A percentile compares a stretch with the other conserved stretches of the same genome.
Evolutionary conservation across 345 rosid species (phyloP).

Genomic region (Combretum micranthum): DNA sequence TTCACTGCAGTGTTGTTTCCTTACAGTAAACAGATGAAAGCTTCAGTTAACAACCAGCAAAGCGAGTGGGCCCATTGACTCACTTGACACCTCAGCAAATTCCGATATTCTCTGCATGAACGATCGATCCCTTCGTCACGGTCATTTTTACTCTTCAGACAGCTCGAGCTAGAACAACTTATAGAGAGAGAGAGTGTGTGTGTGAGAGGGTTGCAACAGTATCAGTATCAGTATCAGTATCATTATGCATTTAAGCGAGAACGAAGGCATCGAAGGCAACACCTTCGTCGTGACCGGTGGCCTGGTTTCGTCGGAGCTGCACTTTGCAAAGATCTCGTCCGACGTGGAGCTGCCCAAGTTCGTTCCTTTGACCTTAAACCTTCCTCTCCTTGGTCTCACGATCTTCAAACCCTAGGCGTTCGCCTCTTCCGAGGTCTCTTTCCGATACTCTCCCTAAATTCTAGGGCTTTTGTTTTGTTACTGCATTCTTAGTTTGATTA

Average conservation of each 20-base stretch:
- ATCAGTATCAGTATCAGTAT: too few relatives aligned
- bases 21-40: too few relatives aligned
- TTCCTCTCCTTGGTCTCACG: constrained; percentile 62
- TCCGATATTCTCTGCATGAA: too few relatives aligned
- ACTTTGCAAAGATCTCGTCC: constrained; percentile 69
- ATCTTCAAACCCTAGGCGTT: constrained; percentile 48
- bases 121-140: too few relatives aligned
- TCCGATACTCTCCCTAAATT: background rate
- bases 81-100: too few relatives aligned
- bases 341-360: constrained; percentile 82
- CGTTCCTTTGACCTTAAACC: constrained; percentile 65
- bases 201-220: too few relatives aligned
- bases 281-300: constrained; percentile 83
- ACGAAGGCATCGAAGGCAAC: constrained; percentile 78
- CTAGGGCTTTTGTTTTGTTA: background rate
- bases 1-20: too few relatives aligned
- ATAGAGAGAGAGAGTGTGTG: too few relatives aligned
- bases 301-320: constrained; percentile 82
- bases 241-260: constrained; percentile 94
- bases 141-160: too few relatives aligned
- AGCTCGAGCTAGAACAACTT: too few relatives aligned
- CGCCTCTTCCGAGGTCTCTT: constrained; percentile 55
- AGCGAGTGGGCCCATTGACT: too few relatives aligned
- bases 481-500: background rate
- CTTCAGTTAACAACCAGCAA: too few relatives aligned